A percentile compares a stretch with the other conserved stretches of the same genome.
These are phyloP conservation scores for Marasmius oreades DNA, from an alignment of 1,284 basidiomycete species.

Conservation along the genomic window DNA sequence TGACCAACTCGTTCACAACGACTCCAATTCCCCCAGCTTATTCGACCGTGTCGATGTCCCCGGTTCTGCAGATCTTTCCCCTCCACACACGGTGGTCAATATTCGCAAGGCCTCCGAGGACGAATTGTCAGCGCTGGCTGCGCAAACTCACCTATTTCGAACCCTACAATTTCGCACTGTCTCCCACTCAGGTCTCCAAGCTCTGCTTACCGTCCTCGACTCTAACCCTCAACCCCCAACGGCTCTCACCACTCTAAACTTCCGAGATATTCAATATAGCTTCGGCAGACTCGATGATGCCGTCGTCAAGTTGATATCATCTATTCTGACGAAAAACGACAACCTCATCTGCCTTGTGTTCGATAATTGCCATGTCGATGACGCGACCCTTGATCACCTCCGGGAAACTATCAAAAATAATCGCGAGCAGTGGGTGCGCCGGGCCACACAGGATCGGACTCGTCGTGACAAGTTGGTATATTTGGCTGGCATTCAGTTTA, in stretches of 20 bases:
- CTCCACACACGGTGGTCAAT: too few relatives aligned
- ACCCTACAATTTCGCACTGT: too few relatives aligned
- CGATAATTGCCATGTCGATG: background rate
- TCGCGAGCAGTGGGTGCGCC: background rate
- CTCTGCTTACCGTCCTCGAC: too few relatives aligned
- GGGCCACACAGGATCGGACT: background rate
- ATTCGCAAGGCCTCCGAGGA: too few relatives aligned
- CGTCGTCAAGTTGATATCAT: background rate
- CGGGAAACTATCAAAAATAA: background rate
- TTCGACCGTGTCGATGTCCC: too few relatives aligned
- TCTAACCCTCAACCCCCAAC: background rate
- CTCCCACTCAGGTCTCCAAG: too few relatives aligned
- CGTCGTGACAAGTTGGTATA: background rate
- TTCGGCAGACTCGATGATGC: background rate
- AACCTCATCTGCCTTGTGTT: background rate
- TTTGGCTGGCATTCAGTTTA: background rate
- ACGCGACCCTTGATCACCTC: background rate
- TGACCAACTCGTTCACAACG: background rate
- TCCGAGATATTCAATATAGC: background rate
- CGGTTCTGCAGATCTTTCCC: too few relatives aligned
- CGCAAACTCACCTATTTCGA: too few relatives aligned
- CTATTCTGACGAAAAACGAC: background rate
- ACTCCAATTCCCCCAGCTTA: too few relatives aligned
- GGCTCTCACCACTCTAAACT: background rate
- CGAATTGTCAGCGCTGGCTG: too few relatives aligned